These are phyloP conservation scores for Globisporangium camurandrum DNA, from an alignment of 352 stramenopile species.

Conservation along the genomic window DNA sequence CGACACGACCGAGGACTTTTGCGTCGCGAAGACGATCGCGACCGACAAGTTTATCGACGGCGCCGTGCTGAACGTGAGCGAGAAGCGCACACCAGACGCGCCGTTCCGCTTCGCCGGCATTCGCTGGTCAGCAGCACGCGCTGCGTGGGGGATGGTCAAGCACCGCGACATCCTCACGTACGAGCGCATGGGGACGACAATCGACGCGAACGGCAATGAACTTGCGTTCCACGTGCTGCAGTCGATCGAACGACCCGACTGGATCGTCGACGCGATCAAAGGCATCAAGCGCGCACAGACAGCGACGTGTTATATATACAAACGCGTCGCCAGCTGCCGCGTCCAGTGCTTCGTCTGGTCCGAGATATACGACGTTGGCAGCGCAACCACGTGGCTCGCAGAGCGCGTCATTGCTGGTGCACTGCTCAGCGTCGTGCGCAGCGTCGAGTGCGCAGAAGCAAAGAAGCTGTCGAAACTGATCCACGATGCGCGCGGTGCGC, in stretches of 20 bases:
- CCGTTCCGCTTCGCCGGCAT: conserved; percentile 40
- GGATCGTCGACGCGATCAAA: conserved; percentile 16
- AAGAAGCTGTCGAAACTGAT: conserved; percentile 37
- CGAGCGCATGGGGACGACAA: conserved; percentile 12
- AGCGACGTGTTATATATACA: conserved; percentile 32
- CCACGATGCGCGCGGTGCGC: conserved; percentile 11
- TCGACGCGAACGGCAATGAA: conserved; percentile 10
- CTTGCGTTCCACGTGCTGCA: conserved; percentile 15
- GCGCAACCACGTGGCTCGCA: conserved; percentile 24
- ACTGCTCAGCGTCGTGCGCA: conserved; percentile 26
- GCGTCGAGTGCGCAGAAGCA: conserved; percentile 27
- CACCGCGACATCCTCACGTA: conserved; percentile 23
- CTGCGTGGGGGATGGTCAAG: conserved; percentile 11
- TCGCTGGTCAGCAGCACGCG: conserved; percentile 29
- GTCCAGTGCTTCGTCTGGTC: conserved; percentile 36
- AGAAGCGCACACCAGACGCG: conserved; percentile 19
- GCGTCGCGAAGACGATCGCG: conserved; percentile 24
- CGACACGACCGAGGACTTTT: conserved; percentile 33
- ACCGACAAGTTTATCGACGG: conserved; percentile 29
- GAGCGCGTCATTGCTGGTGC: conserved; percentile 35
- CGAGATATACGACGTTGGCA: conserved; percentile 25
- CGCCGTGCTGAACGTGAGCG: conserved; percentile 21
- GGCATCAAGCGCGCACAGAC: conserved; percentile 28
- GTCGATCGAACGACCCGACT: conserved; percentile 15
- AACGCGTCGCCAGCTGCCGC: conserved; percentile 16